phyloP scores from a whole-genome alignment of 352 stramenopile genomes.

The Phytopythium ostracodes region DNA sequence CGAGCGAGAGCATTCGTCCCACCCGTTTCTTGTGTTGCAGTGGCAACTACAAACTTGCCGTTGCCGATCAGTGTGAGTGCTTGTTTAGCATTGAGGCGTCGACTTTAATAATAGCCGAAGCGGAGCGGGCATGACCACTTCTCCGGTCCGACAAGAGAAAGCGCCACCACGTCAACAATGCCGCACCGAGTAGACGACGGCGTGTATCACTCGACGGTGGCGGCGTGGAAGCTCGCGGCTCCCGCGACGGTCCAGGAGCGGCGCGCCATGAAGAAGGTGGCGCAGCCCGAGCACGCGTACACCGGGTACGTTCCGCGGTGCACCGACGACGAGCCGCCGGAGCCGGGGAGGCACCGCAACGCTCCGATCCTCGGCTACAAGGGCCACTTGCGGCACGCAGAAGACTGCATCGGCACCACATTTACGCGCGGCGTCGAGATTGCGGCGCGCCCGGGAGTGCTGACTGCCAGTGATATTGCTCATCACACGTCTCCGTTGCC shows the following conservation, averaged over 20 bases:
- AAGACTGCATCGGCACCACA: slow-evolving; percentile 64
- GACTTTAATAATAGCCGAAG: background rate
- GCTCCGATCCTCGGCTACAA: slow-evolving; percentile 58
- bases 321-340: slow-evolving; percentile 10
- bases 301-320: slow-evolving; percentile 40
- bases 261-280: slow-evolving; percentile 61
- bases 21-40: background rate
- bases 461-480: slow-evolving; percentile 7
- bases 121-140: no score
- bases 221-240: slow-evolving; percentile 21
- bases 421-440: slow-evolving; percentile 55
- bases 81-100: no score
- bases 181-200: background rate
- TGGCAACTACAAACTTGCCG: no score
- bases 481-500: slow-evolving; percentile 8
- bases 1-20: background rate
- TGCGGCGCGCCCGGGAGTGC: slow-evolving; percentile 12
- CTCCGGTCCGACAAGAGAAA: background rate
- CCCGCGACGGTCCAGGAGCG: slow-evolving; percentile 46
- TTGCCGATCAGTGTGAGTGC: no score
- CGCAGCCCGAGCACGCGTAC: slow-evolving; percentile 65
- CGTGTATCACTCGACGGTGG: slow-evolving; percentile 6
- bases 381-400: slow-evolving; percentile 47
- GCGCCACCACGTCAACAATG: slow-evolving; percentile 5
- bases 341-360: slow-evolving; percentile 21